Evolutionary conservation across 1,284 basidiomycete genomes (phyloP).

Genomic region (Peniophora sp.): DNA sequence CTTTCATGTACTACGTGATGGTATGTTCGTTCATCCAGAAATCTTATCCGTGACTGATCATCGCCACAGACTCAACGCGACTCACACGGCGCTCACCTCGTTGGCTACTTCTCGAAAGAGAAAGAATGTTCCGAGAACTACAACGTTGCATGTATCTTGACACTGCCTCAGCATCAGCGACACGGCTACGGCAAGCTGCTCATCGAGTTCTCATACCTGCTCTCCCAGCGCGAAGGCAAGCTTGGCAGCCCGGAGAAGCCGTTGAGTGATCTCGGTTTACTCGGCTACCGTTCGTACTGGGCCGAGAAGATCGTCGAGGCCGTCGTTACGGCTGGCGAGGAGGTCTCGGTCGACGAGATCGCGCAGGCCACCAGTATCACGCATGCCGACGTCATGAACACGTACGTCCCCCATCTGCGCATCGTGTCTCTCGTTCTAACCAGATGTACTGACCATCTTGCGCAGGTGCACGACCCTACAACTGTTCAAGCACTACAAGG

Average conservation of each 20-base stretch:
- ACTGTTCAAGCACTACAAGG: conserved; percentile 95
- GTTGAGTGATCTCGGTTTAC: conserved; percentile 87
- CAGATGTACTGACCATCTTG: conserved; percentile 3
- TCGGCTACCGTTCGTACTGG: conserved; percentile 97
- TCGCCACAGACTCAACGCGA: conserved; percentile 52
- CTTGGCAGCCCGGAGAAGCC: conserved; percentile 98
- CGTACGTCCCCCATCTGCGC: no score
- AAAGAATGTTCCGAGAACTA: conserved; percentile 98
- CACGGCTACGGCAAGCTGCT: conserved; percentile 92
- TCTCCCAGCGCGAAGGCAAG: conserved; percentile 94
- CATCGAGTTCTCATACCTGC: conserved; percentile 98
- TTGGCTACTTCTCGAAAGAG: conserved; percentile 99
- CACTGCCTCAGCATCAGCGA: conserved; percentile 95
- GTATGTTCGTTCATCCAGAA: conserved; percentile 31
- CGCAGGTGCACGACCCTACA: conserved; percentile 86
- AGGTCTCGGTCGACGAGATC: conserved; percentile 95
- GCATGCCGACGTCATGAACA: conserved; percentile 96
- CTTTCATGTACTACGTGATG: conserved; percentile 99
- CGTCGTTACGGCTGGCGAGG: conserved; percentile 65
- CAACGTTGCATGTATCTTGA: conserved; percentile 98
- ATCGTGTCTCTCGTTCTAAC: conserved; percentile 18
- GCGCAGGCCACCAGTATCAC: conserved; percentile 96
- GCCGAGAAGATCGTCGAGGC: conserved; percentile 94
- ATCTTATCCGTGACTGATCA: neutral
- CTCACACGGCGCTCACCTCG: conserved; percentile 85